Percentiles rank a stretch among this genome's conserved stretches.
Conservation (phyloP, 2,329 filamentous ascomycete genomes). For the Aspergillus sp. region DNA sequence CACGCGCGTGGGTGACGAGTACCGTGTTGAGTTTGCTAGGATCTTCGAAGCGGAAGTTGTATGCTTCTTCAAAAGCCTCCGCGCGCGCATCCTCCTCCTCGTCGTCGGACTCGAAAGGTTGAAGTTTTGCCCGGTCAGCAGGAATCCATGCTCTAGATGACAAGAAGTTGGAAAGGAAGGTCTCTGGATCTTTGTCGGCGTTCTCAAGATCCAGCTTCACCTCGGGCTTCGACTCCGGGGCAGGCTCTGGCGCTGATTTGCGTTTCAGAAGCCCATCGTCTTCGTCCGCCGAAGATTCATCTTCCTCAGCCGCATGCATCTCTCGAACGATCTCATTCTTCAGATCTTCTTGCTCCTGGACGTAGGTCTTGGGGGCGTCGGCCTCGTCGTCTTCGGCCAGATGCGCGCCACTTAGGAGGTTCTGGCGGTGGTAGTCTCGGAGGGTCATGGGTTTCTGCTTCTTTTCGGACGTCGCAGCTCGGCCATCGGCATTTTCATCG, state of each 20-base stretch:
- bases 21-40: conserved; percentile 84
- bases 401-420: conserved; percentile 71
- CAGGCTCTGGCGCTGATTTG: conserved; percentile 54
- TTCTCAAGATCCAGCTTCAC: conserved; percentile 65
- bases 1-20: conserved; percentile 83
- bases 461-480: conserved; percentile 44
- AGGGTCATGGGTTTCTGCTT: conserved; percentile 83
- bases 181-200: conserved; percentile 86
- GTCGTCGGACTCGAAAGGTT: conserved; percentile 90
- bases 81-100: conserved; percentile 71
- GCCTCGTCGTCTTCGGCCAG: conserved; percentile 51
- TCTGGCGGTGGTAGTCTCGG: conserved; percentile 87
- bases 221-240: conserved; percentile 39
- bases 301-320: conserved; percentile 64
- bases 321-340: conserved; percentile 75
- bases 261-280: conserved; percentile 69
- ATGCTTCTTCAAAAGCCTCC: conserved; percentile 86
- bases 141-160: conserved; percentile 86
- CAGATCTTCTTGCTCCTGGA: conserved; percentile 81
- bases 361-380: conserved; percentile 66
- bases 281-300: conserved; percentile 49
- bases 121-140: conserved; percentile 62
- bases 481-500: conserved; percentile 50
- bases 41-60: conserved; percentile 95
- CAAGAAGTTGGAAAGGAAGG: conserved; percentile 93